A percentile compares a stretch with the other conserved stretches of the same genome.
These are phyloP conservation scores for Neobulgaria alba DNA, from an alignment of 2,329 filamentous ascomycete genomes.

Conservation along the genomic window DNA sequence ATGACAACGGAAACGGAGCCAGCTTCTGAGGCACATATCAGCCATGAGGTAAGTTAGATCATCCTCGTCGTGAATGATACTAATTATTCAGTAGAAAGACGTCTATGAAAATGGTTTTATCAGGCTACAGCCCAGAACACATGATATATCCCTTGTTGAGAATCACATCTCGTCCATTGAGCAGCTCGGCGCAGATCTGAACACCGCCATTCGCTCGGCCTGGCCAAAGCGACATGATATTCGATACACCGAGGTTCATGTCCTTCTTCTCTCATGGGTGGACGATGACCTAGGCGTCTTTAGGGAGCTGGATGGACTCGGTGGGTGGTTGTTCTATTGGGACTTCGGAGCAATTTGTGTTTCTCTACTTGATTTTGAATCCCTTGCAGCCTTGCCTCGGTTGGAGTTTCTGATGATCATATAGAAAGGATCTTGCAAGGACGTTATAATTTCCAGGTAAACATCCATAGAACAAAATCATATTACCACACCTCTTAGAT, in stretches of 20 bases:
- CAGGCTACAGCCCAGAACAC: constrained; percentile 3
- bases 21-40: too few relatives aligned
- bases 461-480: too few relatives aligned
- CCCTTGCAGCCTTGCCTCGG: too few relatives aligned
- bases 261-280: constrained; percentile 6
- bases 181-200: constrained; percentile 4
- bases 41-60: too few relatives aligned
- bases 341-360: too few relatives aligned
- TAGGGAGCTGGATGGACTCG: constrained; percentile 3
- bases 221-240: constrained; percentile 4
- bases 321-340: too few relatives aligned
- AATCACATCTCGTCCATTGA: constrained; percentile 4
- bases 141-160: constrained; percentile 1
- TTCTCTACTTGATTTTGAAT: constrained; percentile 6
- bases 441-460: too few relatives aligned
- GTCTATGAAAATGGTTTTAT: background rate
- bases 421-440: too few relatives aligned
- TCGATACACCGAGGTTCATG: constrained; percentile 3
- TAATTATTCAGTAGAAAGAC: background rate
- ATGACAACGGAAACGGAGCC: too few relatives aligned
- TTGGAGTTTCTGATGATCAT: too few relatives aligned
- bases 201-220: constrained; percentile 5
- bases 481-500: too few relatives aligned
- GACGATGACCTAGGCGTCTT: constrained; percentile 8
- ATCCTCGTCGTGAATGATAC: too few relatives aligned